These are phyloP conservation scores for Candida montana DNA, from an alignment of 805 yeast species.

Conservation along the genomic window DNA sequence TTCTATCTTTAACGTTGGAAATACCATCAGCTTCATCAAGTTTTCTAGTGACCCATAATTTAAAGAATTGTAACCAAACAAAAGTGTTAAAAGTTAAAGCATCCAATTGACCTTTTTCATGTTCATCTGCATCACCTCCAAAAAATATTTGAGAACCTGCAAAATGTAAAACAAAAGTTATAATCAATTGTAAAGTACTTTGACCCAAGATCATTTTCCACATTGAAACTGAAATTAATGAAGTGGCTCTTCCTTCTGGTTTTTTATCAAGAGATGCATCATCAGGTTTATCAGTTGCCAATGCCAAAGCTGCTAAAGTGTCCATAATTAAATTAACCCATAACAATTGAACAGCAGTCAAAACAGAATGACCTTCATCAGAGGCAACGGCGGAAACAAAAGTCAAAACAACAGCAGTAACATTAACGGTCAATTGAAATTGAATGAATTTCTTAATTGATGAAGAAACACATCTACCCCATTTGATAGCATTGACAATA, in stretches of 20 bases:
- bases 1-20: conserved; percentile 48
- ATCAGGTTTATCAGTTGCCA: conserved; percentile 96
- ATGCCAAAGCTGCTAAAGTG: conserved; percentile 93
- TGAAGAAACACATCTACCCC: conserved; percentile 97
- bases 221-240: conserved; percentile 85
- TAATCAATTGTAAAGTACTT: conserved; percentile 65
- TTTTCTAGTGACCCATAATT: conserved; percentile 84
- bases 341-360: conserved; percentile 93
- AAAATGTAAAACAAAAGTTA: conserved; percentile 80
- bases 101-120: conserved; percentile 53
- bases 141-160: conserved; percentile 63
- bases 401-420: conserved; percentile 93
- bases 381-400: conserved; percentile 91
- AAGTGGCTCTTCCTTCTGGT: conserved; percentile 77
- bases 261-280: conserved; percentile 68
- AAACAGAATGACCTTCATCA: conserved; percentile 71
- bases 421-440: conserved; percentile 92
- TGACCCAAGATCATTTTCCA: conserved; percentile 98
- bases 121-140: conserved; percentile 29
- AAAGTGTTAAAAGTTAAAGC: conserved; percentile 93
- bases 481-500: conserved; percentile 92
- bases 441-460: conserved; percentile 95
- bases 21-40: conserved; percentile 82
- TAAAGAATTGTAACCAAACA: conserved; percentile 97
- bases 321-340: conserved; percentile 99